phyloP scores from a whole-genome alignment of 495 filamentous ascomycete species.

The Cercophora newfieldiana region DNA sequence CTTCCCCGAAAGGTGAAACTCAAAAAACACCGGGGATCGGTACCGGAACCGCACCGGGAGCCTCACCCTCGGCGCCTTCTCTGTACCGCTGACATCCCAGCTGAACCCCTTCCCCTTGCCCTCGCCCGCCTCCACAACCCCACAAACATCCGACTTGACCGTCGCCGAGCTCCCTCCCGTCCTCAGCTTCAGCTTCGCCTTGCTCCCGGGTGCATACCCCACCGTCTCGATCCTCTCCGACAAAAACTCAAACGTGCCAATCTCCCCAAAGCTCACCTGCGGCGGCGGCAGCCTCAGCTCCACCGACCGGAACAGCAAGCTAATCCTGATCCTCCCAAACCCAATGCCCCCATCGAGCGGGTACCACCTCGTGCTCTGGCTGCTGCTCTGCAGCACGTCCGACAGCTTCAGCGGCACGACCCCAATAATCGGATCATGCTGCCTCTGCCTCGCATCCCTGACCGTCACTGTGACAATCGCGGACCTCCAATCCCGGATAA shows the following conservation, averaged over 20 bases:
- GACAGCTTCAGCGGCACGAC: constrained; percentile 85
- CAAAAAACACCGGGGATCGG: constrained; percentile 83
- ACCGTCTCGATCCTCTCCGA: constrained; percentile 61
- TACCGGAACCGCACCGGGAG: constrained; percentile 89
- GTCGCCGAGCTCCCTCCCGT: constrained; percentile 83
- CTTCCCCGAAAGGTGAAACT: constrained; percentile 70
- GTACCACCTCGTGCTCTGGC: constrained; percentile 68
- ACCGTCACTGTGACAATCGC: constrained; percentile 83
- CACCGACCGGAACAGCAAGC: constrained; percentile 79
- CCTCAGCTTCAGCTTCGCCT: constrained; percentile 76
- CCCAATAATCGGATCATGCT: constrained; percentile 93
- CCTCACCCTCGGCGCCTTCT: constrained; percentile 56
- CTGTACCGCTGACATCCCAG: constrained; percentile 65
- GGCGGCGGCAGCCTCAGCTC: constrained; percentile 78
- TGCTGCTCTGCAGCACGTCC: constrained; percentile 80
- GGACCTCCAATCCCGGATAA: constrained; percentile 92
- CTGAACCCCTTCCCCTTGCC: constrained; percentile 60
- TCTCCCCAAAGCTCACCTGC: constrained; percentile 82
- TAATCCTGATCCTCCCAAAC: constrained; percentile 88
- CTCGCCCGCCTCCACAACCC: constrained; percentile 55
- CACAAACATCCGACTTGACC: constrained; percentile 59
- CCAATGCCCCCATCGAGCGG: constrained; percentile 64
- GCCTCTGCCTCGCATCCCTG: constrained; percentile 79
- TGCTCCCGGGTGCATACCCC: constrained; percentile 59
- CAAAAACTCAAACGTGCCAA: constrained; percentile 87